Evolutionary conservation across 495 filamentous ascomycete species (phyloP), one percentile per base, ranked within the genome.

Genomic region (Trichoderma asperelloides): DNA sequence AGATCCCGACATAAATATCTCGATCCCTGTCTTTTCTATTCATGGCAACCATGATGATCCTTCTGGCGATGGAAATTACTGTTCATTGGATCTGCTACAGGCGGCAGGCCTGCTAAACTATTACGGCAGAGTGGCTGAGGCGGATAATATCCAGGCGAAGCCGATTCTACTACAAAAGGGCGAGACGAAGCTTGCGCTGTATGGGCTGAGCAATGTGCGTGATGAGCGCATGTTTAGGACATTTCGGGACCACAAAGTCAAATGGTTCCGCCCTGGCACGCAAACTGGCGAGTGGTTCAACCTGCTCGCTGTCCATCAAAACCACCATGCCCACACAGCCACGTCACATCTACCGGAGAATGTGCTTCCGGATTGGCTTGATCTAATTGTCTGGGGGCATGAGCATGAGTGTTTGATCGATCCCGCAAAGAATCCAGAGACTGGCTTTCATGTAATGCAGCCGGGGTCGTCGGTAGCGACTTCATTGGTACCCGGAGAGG

Each of bases 1-100:
- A 73, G 95, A 99, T 71, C 86, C 93, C 27, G 93, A 99, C 74
- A 97, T 99, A 73, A 99, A 99, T 71, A 88, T 99, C 68, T 92
- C 93, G 15, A 97, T 97, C 60, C 95, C 95, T 0, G 92, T 99
- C 41, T 99, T 99, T 74, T 96, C 93, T 1, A 99, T 99, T 63
- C 95, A 99, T 72, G 95, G 95, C 37, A 99, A 99, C 74, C 95
- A 99, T 78, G 95, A 99, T 73, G 95, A 99, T 76, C 95, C 95
- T 0, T 92, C 91, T 55, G 95, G 96, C 8, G 92, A 96, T 69
- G 96, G 93, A 28, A 90, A 93, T 75, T 86, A 89, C 64, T 93
- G 94, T 67, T 91, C 93, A 16, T 82, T 99, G 16, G 95, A 99
- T 76, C 74, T 99, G 9, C 85, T 99, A 15, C 92, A 97, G 74